Conservation (phyloP, 106 monocot genomes). For the Dioscorea zingiberensis region DNA sequence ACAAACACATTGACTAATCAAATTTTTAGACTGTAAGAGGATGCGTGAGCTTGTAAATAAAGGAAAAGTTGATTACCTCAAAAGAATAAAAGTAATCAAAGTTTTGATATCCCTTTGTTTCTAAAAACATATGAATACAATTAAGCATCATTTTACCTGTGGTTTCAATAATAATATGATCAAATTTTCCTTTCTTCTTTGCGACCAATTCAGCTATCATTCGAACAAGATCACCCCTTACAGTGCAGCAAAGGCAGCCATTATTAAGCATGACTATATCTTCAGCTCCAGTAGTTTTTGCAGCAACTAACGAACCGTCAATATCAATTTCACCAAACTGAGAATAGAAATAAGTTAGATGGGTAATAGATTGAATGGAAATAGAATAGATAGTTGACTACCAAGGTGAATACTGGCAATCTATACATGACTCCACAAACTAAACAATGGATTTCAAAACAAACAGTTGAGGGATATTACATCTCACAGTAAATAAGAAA, state of each 20-base stretch:
- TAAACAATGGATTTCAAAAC: too few species aligned
- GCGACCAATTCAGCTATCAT: conserved; percentile 90
- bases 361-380: not conserved
- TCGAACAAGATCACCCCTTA: conserved; percentile 96
- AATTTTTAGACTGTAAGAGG: too few species aligned
- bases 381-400: not conserved
- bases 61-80: too few species aligned
- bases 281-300: conserved; percentile 79
- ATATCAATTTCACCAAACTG: conserved; percentile 97
- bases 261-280: conserved; percentile 98
- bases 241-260: conserved; percentile 97
- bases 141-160: conserved; percentile 54
- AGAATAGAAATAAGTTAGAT: conserved; percentile 4
- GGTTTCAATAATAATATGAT: conserved; percentile 95
- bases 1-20: too few species aligned
- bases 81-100: too few species aligned
- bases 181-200: conserved; percentile 92
- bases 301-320: conserved; percentile 93
- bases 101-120: not conserved
- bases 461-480: too few species aligned
- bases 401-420: too few species aligned
- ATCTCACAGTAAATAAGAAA: too few species aligned
- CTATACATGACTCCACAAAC: too few species aligned
- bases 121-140: not conserved
- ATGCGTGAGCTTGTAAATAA: too few species aligned